These are phyloP conservation scores for Dovyalis caffra DNA, from an alignment of 345 rosid genomes.

Conservation along the genomic window DNA sequence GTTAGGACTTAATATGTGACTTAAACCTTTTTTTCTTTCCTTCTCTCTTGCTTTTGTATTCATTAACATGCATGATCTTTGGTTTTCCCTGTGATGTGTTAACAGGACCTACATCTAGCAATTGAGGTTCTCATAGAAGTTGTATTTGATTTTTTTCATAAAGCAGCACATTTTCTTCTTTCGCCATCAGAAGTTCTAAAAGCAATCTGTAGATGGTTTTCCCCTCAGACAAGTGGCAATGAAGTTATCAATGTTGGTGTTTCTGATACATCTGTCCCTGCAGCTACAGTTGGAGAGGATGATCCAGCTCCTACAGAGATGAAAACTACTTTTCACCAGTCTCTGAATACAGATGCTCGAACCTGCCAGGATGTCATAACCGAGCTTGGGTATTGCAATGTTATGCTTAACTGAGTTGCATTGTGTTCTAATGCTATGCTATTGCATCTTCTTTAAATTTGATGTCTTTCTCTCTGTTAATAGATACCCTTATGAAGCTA, in stretches of 20 bases:
- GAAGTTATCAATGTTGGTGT: slow-evolving; percentile 21
- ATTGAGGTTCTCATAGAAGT: slow-evolving; percentile 84
- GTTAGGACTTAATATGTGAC: slow-evolving; percentile 6
- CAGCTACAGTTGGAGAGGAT: slow-evolving; percentile 60
- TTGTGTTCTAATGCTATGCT: slow-evolving; percentile 3
- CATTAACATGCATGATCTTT: slow-evolving; percentile 4
- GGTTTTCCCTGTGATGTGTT: slow-evolving; percentile 13
- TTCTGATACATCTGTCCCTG: slow-evolving; percentile 40
- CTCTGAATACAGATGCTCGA: slow-evolving; percentile 88
- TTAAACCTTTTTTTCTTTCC: slow-evolving; percentile 1
- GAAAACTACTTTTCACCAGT: slow-evolving; percentile 45
- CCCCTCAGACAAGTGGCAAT: slow-evolving; percentile 26
- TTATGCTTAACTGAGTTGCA: slow-evolving; percentile 3
- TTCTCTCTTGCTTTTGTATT: neutral
- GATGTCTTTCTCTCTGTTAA: slow-evolving; percentile 16
- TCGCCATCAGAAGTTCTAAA: slow-evolving; percentile 65
- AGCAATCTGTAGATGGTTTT: slow-evolving; percentile 47
- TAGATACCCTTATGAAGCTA: slow-evolving; percentile 96
- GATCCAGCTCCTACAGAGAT: slow-evolving; percentile 60
- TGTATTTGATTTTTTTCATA: slow-evolving; percentile 75
- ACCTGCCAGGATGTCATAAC: slow-evolving; percentile 95
- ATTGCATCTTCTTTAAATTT: neutral
- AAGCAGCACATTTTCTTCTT: slow-evolving; percentile 64
- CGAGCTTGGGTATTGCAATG: slow-evolving; percentile 73
- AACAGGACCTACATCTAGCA: slow-evolving; percentile 91